phyloP scores from a whole-genome alignment of 1,139 yeast genomes.

The Saccharomyces hybrid region DNA sequence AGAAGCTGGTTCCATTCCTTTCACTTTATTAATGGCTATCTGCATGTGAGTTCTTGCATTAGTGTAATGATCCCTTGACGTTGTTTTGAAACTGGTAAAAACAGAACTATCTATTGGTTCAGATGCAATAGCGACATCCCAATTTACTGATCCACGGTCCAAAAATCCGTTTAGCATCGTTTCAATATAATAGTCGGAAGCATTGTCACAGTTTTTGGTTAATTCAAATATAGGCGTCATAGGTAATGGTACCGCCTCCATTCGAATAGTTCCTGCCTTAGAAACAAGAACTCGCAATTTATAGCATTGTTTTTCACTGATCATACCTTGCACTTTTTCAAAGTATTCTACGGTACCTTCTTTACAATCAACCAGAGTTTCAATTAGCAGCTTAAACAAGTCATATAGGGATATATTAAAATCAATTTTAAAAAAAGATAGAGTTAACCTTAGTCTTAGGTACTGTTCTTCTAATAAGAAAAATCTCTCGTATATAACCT shows the following conservation, averaged over 20 bases:
- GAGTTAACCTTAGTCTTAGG: constrained; percentile 47
- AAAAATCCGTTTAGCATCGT: constrained; percentile 24
- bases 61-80: constrained; percentile 57
- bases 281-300: constrained; percentile 53
- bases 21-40: constrained; percentile 34
- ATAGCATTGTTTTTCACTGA: constrained; percentile 36
- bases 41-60: constrained; percentile 47
- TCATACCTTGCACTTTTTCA: constrained; percentile 11
- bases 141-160: constrained; percentile 32
- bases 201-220: not conserved
- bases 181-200: constrained; percentile 13
- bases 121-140: constrained; percentile 58
- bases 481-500: constrained; percentile 35
- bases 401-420: constrained; percentile 38
- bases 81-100: constrained; percentile 85
- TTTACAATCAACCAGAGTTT: constrained; percentile 6
- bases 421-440: constrained; percentile 48
- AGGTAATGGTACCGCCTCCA: constrained; percentile 44
- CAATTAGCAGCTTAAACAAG: constrained; percentile 41
- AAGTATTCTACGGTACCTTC: constrained; percentile 23
- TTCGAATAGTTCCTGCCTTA: constrained; percentile 36
- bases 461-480: constrained; percentile 60
- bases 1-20: not conserved
- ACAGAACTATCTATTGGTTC: constrained; percentile 53
- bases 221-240: not conserved